phyloP scores from a whole-genome alignment of 257 asterid species.

The Solanum sejunctum region DNA sequence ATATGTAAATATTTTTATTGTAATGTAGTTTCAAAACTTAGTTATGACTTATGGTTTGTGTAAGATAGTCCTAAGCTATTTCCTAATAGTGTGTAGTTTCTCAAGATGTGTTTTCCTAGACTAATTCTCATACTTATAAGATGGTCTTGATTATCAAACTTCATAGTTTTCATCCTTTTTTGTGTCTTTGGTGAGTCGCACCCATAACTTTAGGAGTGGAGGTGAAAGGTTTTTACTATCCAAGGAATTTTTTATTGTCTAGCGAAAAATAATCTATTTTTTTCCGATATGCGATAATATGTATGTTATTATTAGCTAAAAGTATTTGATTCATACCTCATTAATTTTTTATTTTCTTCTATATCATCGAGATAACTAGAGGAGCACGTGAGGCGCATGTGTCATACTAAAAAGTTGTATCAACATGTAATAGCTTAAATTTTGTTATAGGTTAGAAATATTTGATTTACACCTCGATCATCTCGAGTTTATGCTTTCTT shows the following conservation, averaged over 20 bases:
- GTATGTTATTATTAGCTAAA: neutral
- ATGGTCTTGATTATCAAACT: neutral
- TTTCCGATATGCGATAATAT: neutral
- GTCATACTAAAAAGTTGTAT: neutral
- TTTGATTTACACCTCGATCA: too few species aligned
- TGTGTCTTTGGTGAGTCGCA: too few species aligned
- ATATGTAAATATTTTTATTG: neutral
- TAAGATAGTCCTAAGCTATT: neutral
- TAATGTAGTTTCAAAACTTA: neutral
- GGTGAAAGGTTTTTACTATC: too few species aligned
- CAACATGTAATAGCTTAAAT: neutral
- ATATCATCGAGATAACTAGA: neutral
- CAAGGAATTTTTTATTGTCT: too few species aligned
- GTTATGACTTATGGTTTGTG: neutral
- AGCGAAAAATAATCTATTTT: too few species aligned
- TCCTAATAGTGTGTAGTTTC: neutral
- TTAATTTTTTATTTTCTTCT: neutral
- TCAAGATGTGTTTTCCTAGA: neutral
- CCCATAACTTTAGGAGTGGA: too few species aligned
- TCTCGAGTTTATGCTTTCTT: too few species aligned
- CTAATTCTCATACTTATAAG: neutral
- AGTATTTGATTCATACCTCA: neutral
- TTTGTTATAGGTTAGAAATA: too few species aligned
- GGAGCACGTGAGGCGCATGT: neutral
- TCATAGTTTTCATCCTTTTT: neutral